These are phyloP conservation scores for Gracilaria domingensis DNA, from an alignment of 23 red algal species.

Conservation along the genomic window DNA sequence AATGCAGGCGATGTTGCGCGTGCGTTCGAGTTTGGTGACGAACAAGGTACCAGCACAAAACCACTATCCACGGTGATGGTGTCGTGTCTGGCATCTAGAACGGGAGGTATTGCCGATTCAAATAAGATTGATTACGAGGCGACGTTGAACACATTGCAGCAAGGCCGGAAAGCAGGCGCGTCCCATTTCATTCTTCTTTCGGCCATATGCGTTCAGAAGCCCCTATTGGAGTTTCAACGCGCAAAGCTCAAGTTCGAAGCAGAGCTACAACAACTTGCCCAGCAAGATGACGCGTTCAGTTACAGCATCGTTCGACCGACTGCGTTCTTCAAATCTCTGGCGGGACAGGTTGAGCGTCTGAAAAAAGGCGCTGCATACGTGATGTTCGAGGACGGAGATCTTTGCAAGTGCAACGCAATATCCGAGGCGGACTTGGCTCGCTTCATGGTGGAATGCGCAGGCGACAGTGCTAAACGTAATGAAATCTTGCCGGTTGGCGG, in stretches of 20 bases:
- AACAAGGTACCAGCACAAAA: neutral
- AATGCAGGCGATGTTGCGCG: slow-evolving; percentile 14
- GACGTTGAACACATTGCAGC: slow-evolving; percentile 55
- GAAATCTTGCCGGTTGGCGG: slow-evolving; percentile 73
- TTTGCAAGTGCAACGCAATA: slow-evolving; percentile 76
- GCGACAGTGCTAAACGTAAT: slow-evolving; percentile 63
- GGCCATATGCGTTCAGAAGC: slow-evolving; percentile 86
- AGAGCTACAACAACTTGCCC: slow-evolving; percentile 41
- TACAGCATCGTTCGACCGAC: slow-evolving; percentile 80
- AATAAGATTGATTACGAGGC: slow-evolving; percentile 70
- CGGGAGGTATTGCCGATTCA: slow-evolving; percentile 78
- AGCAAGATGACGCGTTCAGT: slow-evolving; percentile 54
- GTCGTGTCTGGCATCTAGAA: slow-evolving; percentile 75
- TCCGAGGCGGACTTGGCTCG: slow-evolving; percentile 71
- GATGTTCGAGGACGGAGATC: slow-evolving; percentile 78
- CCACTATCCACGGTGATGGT: slow-evolving; percentile 64
- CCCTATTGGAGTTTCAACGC: slow-evolving; percentile 80
- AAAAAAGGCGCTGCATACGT: slow-evolving; percentile 62
- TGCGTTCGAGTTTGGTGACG: slow-evolving; percentile 40
- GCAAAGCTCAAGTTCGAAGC: slow-evolving; percentile 80
- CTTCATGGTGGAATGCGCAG: slow-evolving; percentile 70
- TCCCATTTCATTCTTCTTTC: slow-evolving; percentile 80
- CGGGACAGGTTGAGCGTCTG: slow-evolving; percentile 71
- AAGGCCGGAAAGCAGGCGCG: slow-evolving; percentile 28
- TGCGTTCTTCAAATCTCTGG: slow-evolving; percentile 88